Evolutionary conservation across 2,329 filamentous ascomycete genomes (phyloP), one percentile per base, ranked within the genome.

Genomic region (Paecilomyces sp.): DNA sequence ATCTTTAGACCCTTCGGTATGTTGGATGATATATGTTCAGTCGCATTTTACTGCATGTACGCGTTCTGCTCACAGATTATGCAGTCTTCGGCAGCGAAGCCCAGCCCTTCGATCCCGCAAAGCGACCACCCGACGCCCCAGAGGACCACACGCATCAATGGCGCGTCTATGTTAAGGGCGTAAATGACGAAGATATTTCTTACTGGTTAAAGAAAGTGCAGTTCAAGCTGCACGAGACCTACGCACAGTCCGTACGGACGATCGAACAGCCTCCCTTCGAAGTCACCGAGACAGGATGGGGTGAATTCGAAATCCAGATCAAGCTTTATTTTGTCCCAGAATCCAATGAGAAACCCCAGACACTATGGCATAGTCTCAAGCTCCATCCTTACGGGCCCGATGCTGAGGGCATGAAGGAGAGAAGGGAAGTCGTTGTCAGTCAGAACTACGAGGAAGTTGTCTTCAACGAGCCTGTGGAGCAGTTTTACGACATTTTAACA

Each of bases 141-240:
- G 84, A 90, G 62, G 92, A 96, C 75, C 94, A 99, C 80, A 97
- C 93, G 33, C 95, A 97, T 80, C 91, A 90, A 63, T 99, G 94
- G 94, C 88, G 89, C 70, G 91, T 97, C 64, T 97, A 95, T 74
- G 91, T 99, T 60, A 90, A 90, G 71, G 91, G 92, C 54, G 82
- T 96, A 58, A 91, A 96, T 68, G 90, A 91, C 73, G 90, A 91
- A 61, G 91, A 96, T 71, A 89, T 97, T 65, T 92, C 90, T 30
- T 94, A 96, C 76, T 99, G 94, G 92, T 83, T 97, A 65, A 91
- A 93, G 60, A 93, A 96, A 69, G 93, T 99, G 1, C 92, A 97
- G 74, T 99, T 99, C 79, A 97, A 97, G 76, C 85, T 99, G 15
- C 93, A 97, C 81, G 92, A 97, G 76, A 97, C 93, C 9, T 97